These are phyloP conservation scores for Athelia psychrophila DNA, from an alignment of 1,284 basidiomycete genomes.

Conservation along the genomic window DNA sequence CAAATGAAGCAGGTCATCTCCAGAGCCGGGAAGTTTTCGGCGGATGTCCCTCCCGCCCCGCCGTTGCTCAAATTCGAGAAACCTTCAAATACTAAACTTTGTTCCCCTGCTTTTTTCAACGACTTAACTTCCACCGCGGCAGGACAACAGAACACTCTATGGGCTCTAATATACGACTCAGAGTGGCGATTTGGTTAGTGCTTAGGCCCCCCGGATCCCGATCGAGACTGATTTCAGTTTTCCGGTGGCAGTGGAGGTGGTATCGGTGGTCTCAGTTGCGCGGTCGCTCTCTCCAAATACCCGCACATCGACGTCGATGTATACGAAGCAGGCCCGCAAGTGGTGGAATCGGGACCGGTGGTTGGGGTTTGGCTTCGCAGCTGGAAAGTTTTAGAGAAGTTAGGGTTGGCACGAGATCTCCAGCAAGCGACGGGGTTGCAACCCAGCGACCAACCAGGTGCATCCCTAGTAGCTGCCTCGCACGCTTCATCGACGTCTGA, in stretches of 20 bases:
- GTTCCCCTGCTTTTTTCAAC: background rate
- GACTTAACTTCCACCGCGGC: background rate
- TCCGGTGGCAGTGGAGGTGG: slow-evolving; percentile 43
- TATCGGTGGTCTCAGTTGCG: slow-evolving; percentile 44
- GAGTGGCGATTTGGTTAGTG: background rate
- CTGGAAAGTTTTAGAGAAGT: slow-evolving; percentile 44
- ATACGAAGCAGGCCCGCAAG: slow-evolving; percentile 46
- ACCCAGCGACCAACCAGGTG: slow-evolving; percentile 35
- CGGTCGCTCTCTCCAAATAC: slow-evolving; percentile 45
- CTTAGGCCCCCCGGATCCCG: background rate
- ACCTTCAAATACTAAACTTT: background rate
- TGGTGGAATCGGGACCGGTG: slow-evolving; percentile 55
- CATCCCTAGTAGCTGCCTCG: slow-evolving; percentile 8
- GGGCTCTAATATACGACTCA: background rate
- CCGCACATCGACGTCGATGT: slow-evolving; percentile 49
- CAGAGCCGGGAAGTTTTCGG: background rate
- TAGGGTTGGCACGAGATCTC: slow-evolving; percentile 48
- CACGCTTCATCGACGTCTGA: slow-evolving; percentile 5
- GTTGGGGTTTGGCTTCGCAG: slow-evolving; percentile 38
- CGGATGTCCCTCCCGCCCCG: background rate
- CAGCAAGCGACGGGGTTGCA: slow-evolving; percentile 35
- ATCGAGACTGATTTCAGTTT: background rate
- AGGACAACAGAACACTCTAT: background rate
- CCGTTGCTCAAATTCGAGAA: background rate
- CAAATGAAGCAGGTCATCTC: background rate